Evolutionary conservation across 2,329 filamentous ascomycete genomes (phyloP).

Genomic region (Anthostomella pinea): DNA sequence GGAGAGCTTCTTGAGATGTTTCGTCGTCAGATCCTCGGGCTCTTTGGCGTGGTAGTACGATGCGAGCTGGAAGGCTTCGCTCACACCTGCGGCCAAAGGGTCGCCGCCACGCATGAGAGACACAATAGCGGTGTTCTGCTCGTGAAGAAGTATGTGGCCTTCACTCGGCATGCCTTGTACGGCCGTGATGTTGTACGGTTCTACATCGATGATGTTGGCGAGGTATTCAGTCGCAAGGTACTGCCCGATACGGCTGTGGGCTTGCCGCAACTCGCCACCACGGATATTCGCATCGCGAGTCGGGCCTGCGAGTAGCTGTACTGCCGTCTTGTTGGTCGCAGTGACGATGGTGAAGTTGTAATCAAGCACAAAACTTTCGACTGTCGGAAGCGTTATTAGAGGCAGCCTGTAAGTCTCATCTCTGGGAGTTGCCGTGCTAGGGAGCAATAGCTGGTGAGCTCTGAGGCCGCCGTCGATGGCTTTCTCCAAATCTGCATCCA

Average conservation of each 20-base stretch:
- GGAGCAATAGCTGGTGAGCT: constrained; percentile 47
- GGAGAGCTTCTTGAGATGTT: constrained; percentile 38
- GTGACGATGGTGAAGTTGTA: constrained; percentile 31
- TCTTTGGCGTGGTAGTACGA: constrained; percentile 17
- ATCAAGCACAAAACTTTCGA: constrained; percentile 15
- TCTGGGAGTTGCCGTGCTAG: constrained; percentile 36
- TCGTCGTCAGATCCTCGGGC: constrained; percentile 38
- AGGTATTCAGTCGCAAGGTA: constrained; percentile 54
- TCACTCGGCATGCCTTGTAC: constrained; percentile 45
- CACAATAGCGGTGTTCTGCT: constrained; percentile 51
- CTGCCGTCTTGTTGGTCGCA: constrained; percentile 41
- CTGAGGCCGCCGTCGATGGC: constrained; percentile 42
- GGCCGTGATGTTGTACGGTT: constrained; percentile 47
- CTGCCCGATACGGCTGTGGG: constrained; percentile 47
- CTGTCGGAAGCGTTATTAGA: constrained; percentile 32
- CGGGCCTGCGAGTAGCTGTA: constrained; percentile 51
- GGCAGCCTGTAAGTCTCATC: constrained; percentile 44
- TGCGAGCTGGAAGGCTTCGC: constrained; percentile 47
- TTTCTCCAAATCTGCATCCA: constrained; percentile 44
- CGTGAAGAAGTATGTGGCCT: constrained; percentile 46
- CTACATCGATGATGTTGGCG: constrained; percentile 45
- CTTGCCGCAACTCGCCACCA: constrained; percentile 46
- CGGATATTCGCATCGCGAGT: constrained; percentile 47
- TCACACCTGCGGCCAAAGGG: constrained; percentile 58
- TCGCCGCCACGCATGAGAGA: constrained; percentile 63